Conservation (phyloP, 805 yeast genomes). For the Jamesozyma jinghongensis region DNA sequence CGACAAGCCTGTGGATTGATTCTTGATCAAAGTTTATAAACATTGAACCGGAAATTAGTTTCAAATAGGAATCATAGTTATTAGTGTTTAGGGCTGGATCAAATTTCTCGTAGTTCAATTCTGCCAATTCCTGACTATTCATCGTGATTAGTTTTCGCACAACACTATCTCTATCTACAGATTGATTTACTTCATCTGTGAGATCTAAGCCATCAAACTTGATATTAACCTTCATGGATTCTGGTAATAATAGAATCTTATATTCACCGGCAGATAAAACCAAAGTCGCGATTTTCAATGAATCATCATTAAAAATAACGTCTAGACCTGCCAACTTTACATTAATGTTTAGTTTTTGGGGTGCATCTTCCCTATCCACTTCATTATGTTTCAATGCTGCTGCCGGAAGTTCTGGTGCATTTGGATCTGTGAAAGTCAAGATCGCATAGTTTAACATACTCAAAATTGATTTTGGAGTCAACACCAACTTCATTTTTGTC, state of each 20-base stretch:
- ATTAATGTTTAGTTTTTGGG: slow-evolving; percentile 63
- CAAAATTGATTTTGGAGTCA: slow-evolving; percentile 69
- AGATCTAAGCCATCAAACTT: slow-evolving; percentile 70
- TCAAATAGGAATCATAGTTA: slow-evolving; percentile 34
- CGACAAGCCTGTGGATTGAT: slow-evolving; percentile 58
- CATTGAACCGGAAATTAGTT: slow-evolving; percentile 57
- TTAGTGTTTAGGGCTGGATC: slow-evolving; percentile 44
- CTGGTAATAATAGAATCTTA: slow-evolving; percentile 59
- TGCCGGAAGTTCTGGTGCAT: slow-evolving; percentile 57
- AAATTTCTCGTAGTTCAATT: slow-evolving; percentile 74
- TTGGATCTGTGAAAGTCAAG: slow-evolving; percentile 81
- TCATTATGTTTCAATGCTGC: slow-evolving; percentile 63
- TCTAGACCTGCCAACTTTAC: slow-evolving; percentile 65
- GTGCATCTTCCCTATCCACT: slow-evolving; percentile 48
- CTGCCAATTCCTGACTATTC: slow-evolving; percentile 69
- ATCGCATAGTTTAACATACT: slow-evolving; percentile 72
- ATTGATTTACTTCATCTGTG: slow-evolving; percentile 65
- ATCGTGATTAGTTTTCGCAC: slow-evolving; percentile 63
- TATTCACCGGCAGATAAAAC: slow-evolving; percentile 66
- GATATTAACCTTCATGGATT: slow-evolving; percentile 61
- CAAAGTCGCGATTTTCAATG: slow-evolving; percentile 70
- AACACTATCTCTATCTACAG: slow-evolving; percentile 48
- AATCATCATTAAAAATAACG: slow-evolving; percentile 72
- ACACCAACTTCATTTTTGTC: slow-evolving; percentile 67
- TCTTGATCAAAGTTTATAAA: slow-evolving; percentile 73